Conservation (phyloP, 768 basidiomycete species). For the Boletus insuetus region DNA sequence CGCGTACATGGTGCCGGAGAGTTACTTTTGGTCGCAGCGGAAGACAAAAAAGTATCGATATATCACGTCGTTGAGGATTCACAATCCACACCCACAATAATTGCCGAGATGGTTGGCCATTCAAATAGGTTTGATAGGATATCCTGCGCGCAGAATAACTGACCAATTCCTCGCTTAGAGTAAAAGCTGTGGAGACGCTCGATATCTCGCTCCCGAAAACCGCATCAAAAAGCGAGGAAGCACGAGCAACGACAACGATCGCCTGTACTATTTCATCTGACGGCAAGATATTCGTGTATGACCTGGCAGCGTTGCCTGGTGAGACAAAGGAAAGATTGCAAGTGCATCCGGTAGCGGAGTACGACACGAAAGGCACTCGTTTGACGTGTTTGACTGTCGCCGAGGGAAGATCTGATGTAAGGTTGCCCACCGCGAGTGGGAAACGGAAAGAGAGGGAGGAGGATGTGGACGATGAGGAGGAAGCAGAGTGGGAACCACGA, state of each 20-base stretch:
- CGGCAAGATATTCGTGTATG: slow-evolving; percentile 77
- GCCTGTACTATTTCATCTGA: slow-evolving; percentile 86
- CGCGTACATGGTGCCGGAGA: slow-evolving; percentile 57
- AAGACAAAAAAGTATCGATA: slow-evolving; percentile 84
- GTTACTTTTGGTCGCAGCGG: slow-evolving; percentile 78
- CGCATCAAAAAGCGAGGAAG: slow-evolving; percentile 6
- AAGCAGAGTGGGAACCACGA: slow-evolving; percentile 28
- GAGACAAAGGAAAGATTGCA: slow-evolving; percentile 24
- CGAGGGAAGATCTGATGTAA: slow-evolving; percentile 40
- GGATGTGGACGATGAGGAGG: slow-evolving; percentile 30
- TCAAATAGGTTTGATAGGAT: slow-evolving; percentile 64
- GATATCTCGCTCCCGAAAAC: slow-evolving; percentile 52
- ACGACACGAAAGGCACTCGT: slow-evolving; percentile 84
- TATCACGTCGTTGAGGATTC: slow-evolving; percentile 59
- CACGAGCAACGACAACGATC: slow-evolving; percentile 51
- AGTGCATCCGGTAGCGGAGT: slow-evolving; percentile 58
- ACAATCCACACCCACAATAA: slow-evolving; percentile 48
- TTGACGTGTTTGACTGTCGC: slow-evolving; percentile 72
- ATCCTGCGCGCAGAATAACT: not conserved
- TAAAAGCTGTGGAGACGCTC: slow-evolving; percentile 77
- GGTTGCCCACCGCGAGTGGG: slow-evolving; percentile 16
- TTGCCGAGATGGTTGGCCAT: slow-evolving; percentile 78
- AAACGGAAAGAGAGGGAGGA: slow-evolving; percentile 38
- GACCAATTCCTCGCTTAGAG: slow-evolving; percentile 40
- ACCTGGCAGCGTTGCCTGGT: slow-evolving; percentile 52